Evolutionary conservation across 371 early-diverging fungal genomes (phyloP), one percentile per base, ranked within the genome.

Genomic region (Zychaea mexicana): DNA sequence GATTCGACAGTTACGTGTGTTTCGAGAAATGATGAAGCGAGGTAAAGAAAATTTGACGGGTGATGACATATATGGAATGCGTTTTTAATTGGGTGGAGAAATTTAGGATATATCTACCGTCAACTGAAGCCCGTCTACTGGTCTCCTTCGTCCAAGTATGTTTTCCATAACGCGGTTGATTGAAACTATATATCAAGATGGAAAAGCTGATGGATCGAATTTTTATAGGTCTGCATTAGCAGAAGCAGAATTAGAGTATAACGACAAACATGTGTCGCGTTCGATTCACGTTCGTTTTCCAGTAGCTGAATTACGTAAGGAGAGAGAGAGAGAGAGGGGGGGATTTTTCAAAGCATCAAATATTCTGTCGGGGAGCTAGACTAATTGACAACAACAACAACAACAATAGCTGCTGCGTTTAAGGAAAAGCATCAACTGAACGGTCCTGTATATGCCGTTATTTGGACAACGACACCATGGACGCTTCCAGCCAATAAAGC

Each of bases 391-490:
- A n/a, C n/a, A n/a, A n/a, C n/a, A n/a, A n/a, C n/a, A n/a, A n/a
- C n/a, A n/a, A n/a, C n/a, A n/a, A n/a, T 60, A 62, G 65, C 71
- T 32, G 39, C 60, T 21, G 56, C 47, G 0, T 21, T 75, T 8
- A 33, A 71, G 73, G 77, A 64, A 64, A 32, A 39, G 38, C 15
- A n/a, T n/a, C n/a, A 39, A 49, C 5, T 42, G 4, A n/a, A n/a
- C n/a, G 54, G 65, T 7, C 31, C 69, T 1, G 3, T 90, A 1
- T 65, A 79, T 54, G 85, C 91, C 6, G 72, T 96, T 8, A 88
- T 94, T 10, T 98, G 98, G 98, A 97, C 98, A 1, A 98, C 98
- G 0, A 98, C 98, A 0, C 98, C 98, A 0, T 97, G 97, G 97
- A 97, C 97, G 1, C 72, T 97, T 6, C 96, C 96, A 0, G 90